A percentile compares a stretch with the other conserved stretches of the same genome.
Evolutionary conservation across 805 yeast genomes (phyloP).

Genomic region (Lipomyces mesembrius): DNA sequence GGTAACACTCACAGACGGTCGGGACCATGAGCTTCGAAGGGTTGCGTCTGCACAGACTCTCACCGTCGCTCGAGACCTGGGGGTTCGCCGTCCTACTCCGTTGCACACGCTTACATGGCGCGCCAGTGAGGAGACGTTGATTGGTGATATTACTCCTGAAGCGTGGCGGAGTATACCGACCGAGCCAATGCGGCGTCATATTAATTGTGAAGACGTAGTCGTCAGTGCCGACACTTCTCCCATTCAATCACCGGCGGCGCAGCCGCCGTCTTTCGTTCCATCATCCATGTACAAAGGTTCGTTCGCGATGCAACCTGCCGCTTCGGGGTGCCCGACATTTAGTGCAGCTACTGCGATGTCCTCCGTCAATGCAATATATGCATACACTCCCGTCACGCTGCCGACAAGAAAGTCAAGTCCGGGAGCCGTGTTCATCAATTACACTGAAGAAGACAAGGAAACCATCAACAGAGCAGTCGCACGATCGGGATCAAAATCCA

Average conservation of each 20-base stretch:
- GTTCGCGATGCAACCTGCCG: neutral
- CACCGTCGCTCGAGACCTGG: neutral
- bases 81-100: neutral
- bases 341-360: neutral
- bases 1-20: neutral
- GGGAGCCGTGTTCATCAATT: constrained; percentile 7
- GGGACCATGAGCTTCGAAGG: neutral
- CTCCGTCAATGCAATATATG: neutral
- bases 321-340: neutral
- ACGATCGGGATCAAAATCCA: constrained; percentile 14
- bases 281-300: neutral
- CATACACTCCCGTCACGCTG: neutral
- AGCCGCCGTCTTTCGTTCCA: neutral
- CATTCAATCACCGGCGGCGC: neutral
- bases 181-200: neutral
- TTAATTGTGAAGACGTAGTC: neutral
- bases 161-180: neutral
- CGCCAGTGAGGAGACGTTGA: neutral
- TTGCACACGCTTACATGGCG: neutral
- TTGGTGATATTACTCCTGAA: neutral
- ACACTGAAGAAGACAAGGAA: constrained; percentile 9
- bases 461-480: constrained; percentile 17
- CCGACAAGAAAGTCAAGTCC: neutral
- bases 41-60: neutral
- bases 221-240: neutral